Percentiles rank a stretch among this genome's conserved stretches.
Conservation (phyloP, 768 basidiomycete genomes). For the Termitomyces sp. region DNA sequence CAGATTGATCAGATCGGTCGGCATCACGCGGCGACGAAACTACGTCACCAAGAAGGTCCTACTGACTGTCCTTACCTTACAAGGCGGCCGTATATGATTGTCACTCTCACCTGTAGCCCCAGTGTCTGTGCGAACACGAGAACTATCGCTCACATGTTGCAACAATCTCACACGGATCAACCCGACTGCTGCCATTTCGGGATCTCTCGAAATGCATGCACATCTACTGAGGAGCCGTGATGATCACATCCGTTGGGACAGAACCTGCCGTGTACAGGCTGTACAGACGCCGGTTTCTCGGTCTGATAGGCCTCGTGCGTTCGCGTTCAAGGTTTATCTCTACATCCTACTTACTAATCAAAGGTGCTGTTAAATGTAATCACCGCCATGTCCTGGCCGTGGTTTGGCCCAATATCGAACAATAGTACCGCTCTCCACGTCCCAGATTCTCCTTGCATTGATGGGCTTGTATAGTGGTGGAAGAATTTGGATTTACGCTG, state of each 20-base stretch:
- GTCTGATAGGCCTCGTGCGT: constrained; percentile 57
- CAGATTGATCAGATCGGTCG: background rate
- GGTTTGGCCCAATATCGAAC: constrained; percentile 83
- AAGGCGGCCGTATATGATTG: background rate
- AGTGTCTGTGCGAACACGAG: background rate
- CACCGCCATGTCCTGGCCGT: constrained; percentile 65
- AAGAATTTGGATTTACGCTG: constrained; percentile 63
- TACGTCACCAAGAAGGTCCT: too few relatives aligned
- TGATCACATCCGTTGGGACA: background rate
- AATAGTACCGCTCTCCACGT: constrained; percentile 35
- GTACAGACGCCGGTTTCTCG: constrained; percentile 66
- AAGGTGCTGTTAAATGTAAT: constrained; percentile 61
- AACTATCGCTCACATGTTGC: background rate
- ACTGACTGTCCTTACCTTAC: too few relatives aligned
- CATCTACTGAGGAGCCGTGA: background rate
- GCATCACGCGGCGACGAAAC: too few relatives aligned
- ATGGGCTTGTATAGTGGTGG: constrained; percentile 35
- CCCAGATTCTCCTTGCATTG: background rate
- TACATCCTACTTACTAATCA: background rate
- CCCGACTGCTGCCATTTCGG: background rate
- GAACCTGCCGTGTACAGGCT: constrained; percentile 41
- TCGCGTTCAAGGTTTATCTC: background rate
- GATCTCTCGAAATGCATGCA: background rate
- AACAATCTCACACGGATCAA: background rate
- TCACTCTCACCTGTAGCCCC: background rate